Evolutionary conservation across 1,284 basidiomycete genomes (phyloP).

Genomic region (Rhodotorula glutinis): DNA sequence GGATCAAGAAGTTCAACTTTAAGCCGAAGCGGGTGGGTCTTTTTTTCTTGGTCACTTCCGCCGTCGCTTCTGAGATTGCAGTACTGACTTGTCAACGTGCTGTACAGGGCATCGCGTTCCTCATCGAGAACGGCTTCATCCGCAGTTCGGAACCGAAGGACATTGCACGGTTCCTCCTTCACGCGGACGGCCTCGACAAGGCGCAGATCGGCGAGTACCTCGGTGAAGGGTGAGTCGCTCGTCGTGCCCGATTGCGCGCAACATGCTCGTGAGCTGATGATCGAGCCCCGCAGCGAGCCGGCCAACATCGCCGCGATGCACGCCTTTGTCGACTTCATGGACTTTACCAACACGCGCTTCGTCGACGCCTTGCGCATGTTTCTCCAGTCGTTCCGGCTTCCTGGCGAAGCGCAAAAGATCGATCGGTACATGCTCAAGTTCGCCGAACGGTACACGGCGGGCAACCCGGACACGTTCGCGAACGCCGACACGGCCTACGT

Average conservation of each 20-base stretch:
- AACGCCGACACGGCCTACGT: slow-evolving; percentile 83
- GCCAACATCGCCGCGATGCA: slow-evolving; percentile 90
- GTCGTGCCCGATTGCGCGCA: neutral
- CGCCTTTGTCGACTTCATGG: slow-evolving; percentile 85
- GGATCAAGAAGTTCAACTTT: slow-evolving; percentile 96
- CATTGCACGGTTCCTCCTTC: slow-evolving; percentile 81
- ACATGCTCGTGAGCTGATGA: slow-evolving; percentile 31
- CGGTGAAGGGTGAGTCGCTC: slow-evolving; percentile 75
- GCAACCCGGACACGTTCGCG: slow-evolving; percentile 77
- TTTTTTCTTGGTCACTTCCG: no score
- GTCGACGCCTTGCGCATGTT: slow-evolving; percentile 83
- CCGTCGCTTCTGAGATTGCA: no score
- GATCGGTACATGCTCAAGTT: slow-evolving; percentile 99
- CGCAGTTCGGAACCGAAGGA: slow-evolving; percentile 68
- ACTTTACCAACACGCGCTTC: slow-evolving; percentile 75
- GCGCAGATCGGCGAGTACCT: slow-evolving; percentile 96
- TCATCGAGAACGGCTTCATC: slow-evolving; percentile 87
- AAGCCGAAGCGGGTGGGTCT: slow-evolving; percentile 83
- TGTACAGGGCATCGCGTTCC: slow-evolving; percentile 76
- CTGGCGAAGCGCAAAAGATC: slow-evolving; percentile 94
- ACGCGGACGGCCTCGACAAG: slow-evolving; percentile 91
- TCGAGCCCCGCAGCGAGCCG: slow-evolving; percentile 61
- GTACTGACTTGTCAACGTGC: no score
- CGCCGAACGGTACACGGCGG: slow-evolving; percentile 86
- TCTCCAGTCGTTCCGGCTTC: slow-evolving; percentile 88